Conservation (phyloP, 2,329 filamentous ascomycete genomes). For the Metarhizium rileyi region DNA sequence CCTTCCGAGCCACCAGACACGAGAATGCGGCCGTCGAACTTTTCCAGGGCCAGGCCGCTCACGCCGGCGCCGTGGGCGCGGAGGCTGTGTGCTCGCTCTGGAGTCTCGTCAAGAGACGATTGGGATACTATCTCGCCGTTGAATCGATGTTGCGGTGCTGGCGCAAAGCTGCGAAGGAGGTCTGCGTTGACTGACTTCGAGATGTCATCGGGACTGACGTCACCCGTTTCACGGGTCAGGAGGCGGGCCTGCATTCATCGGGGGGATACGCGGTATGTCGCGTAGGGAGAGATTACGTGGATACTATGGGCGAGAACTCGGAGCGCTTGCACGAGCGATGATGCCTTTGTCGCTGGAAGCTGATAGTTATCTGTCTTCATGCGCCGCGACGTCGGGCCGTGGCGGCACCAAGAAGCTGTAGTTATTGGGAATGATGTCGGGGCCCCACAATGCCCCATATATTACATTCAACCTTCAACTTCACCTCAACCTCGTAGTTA, state of each 20-base stretch:
- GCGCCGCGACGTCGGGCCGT: neutral
- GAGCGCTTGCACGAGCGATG: neutral
- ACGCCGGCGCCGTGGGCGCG: slow-evolving; percentile 71
- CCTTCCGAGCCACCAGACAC: slow-evolving; percentile 81
- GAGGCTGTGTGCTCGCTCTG: slow-evolving; percentile 26
- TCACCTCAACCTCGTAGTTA: neutral
- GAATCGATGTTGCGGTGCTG: slow-evolving; percentile 59
- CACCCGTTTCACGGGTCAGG: slow-evolving; percentile 65
- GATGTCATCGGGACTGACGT: slow-evolving; percentile 52
- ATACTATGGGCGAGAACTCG: too few relatives aligned
- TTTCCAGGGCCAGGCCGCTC: slow-evolving; percentile 69
- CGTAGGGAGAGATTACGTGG: neutral
- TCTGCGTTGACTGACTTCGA: slow-evolving; percentile 54
- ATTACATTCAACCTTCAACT: neutral
- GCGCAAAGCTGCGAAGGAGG: slow-evolving; percentile 59
- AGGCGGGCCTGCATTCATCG: slow-evolving; percentile 63
- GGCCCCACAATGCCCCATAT: neutral
- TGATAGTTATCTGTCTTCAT: too few relatives aligned
- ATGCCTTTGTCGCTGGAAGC: neutral
- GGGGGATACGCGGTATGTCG: slow-evolving; percentile 2
- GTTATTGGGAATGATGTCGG: neutral
- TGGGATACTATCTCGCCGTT: slow-evolving; percentile 36
- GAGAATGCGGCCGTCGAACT: slow-evolving; percentile 67
- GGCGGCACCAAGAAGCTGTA: too few relatives aligned
- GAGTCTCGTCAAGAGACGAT: slow-evolving; percentile 9